phyloP scores from a whole-genome alignment of 1,139 yeast genomes.

The Yamadazyma oceani region DNA sequence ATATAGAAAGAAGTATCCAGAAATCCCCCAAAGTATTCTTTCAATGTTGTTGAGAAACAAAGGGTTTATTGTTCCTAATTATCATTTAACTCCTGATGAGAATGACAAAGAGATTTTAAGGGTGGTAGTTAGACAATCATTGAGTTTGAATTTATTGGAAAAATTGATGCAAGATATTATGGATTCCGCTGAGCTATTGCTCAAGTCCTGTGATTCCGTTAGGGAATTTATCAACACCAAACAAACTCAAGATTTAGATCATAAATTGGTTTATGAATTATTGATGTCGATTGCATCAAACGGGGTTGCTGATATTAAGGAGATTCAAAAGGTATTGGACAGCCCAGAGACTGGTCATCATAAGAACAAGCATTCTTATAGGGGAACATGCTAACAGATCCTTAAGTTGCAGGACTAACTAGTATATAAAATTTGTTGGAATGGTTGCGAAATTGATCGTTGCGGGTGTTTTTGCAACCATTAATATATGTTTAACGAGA shows the following conservation, averaged over 20 bases:
- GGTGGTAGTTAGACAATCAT: constrained; percentile 76
- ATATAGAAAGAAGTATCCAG: constrained; percentile 63
- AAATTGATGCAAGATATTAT: constrained; percentile 68
- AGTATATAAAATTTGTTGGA: no score
- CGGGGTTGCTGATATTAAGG: constrained; percentile 32
- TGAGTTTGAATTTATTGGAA: constrained; percentile 71
- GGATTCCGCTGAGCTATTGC: constrained; percentile 54
- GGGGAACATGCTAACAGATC: constrained; percentile 61
- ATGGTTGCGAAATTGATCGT: no score
- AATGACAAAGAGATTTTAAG: constrained; percentile 67
- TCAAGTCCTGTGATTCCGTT: constrained; percentile 34
- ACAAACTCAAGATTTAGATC: constrained; percentile 20
- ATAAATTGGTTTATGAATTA: constrained; percentile 29
- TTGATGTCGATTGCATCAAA: constrained; percentile 41
- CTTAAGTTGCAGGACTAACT: no score
- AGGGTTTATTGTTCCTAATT: constrained; percentile 90
- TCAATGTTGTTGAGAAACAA: constrained; percentile 73
- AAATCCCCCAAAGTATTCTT: constrained; percentile 79
- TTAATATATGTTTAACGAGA: no score
- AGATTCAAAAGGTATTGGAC: constrained; percentile 23
- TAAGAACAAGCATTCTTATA: constrained; percentile 44
- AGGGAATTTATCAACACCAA: constrained; percentile 20
- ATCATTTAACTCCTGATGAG: constrained; percentile 70
- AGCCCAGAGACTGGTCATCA: constrained; percentile 21
- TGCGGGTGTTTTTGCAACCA: no score